Base-by-base conservation (phyloP, 1,139 yeast genomes). In the Yamadazyma triangularis region DNA sequence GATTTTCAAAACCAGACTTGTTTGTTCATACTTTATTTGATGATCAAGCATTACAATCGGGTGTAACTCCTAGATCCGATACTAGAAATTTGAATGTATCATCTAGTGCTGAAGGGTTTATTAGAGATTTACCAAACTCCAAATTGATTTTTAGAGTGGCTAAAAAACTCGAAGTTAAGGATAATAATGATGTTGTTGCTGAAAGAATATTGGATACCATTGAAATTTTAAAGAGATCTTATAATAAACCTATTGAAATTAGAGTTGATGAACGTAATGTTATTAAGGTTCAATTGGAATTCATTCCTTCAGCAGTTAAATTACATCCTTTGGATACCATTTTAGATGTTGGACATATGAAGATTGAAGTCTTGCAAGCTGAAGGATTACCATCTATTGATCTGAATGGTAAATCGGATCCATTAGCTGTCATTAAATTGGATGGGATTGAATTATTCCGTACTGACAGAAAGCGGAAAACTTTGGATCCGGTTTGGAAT, bases 401-500 rank as follows among this genome's bases (percentile, higher is more conserved):
- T 50, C 59, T 74, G 36, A 80, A 79, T 47, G 91, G 91, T 36
- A 79, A 78, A 45, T 78, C 89, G 4, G 93, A 83, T 60, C 91
- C 93, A 35, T 73, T 66, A 47, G 70, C 70, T 29, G 56, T 57
- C 11, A 53, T 82, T 16, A 61, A 54, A 29, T 51, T 79, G 23
- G 79, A 81, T 48, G 82, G 77, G 8, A 50, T 63, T 23, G 68
- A 71, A 43, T 55, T 77, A 4, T 74, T 54, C 59, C 77, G 71
- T 47, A 75, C 88, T 2, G 74, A 76, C 35, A 70, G 68, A 41
- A 65, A 77, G 44, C 78, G 80, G 55, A 81, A 77, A 55, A 78
- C 84, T 0, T 61, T 83, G 44, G 64, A 73, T 34, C 93, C 93
- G 19, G 62, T 63, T 4, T 83, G 87, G 85, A 78, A 81, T 49